A percentile compares a stretch with the other conserved stretches of the same genome.
These are phyloP conservation scores for Mytilinidion resinicola DNA, from an alignment of 495 filamentous ascomycete species.

Conservation along the genomic window DNA sequence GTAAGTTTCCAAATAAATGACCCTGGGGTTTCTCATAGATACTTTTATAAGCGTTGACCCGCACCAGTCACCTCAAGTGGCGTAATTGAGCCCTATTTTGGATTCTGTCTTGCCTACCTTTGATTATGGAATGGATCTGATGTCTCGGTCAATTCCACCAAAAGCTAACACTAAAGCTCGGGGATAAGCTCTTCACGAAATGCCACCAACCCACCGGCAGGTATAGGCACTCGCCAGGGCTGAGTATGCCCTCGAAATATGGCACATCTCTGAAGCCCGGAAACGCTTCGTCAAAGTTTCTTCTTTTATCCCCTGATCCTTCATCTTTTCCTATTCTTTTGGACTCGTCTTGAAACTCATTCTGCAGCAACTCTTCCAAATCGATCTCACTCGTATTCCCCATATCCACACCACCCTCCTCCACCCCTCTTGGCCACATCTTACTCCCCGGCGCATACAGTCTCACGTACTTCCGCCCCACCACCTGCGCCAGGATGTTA, in stretches of 20 bases:
- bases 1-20: no score
- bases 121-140: background rate
- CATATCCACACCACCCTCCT: slow-evolving; percentile 77
- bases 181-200: slow-evolving; percentile 79
- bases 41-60: no score
- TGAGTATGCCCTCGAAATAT: slow-evolving; percentile 74
- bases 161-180: slow-evolving; percentile 93
- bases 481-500: slow-evolving; percentile 85
- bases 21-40: no score
- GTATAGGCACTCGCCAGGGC: slow-evolving; percentile 78
- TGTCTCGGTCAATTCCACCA: slow-evolving; percentile 70
- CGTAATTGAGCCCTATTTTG: no score
- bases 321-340: slow-evolving; percentile 14
- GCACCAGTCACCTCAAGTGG: no score
- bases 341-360: background rate
- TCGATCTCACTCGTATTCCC: slow-evolving; percentile 80
- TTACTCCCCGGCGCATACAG: slow-evolving; percentile 67
- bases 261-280: slow-evolving; percentile 52
- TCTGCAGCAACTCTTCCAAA: slow-evolving; percentile 41
- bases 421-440: slow-evolving; percentile 62
- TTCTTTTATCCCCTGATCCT: slow-evolving; percentile 6
- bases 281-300: slow-evolving; percentile 41
- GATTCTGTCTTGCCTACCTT: background rate
- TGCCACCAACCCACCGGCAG: slow-evolving; percentile 98
- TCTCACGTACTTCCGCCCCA: slow-evolving; percentile 84